Conservation (phyloP, 352 stramenopile species). For the Phytophthora multivora region DNA sequence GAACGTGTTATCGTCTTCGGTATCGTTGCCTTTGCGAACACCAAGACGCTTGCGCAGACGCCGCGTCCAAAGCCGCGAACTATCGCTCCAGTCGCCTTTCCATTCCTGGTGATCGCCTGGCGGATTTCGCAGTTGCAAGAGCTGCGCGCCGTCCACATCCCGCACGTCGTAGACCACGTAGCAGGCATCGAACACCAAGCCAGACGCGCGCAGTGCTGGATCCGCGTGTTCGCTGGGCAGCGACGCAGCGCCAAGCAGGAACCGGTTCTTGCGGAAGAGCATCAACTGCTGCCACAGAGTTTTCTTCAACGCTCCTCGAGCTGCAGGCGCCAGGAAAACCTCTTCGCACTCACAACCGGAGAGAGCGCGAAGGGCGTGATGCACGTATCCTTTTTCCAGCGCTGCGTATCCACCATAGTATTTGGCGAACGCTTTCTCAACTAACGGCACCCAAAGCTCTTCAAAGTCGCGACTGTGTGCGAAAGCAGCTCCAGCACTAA, state of each 20-base stretch:
- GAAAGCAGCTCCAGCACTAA: conserved; percentile 83
- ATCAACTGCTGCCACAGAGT: conserved; percentile 92
- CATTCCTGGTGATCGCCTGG: conserved; percentile 92
- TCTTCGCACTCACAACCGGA: conserved; percentile 90
- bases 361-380: conserved; percentile 88
- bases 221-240: conserved; percentile 86
- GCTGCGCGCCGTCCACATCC: conserved; percentile 81
- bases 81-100: conserved; percentile 94
- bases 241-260: conserved; percentile 91
- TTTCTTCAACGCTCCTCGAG: conserved; percentile 85
- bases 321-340: conserved; percentile 84
- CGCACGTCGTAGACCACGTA: conserved; percentile 93
- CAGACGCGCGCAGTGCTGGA: conserved; percentile 88
- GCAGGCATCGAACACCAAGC: conserved; percentile 90
- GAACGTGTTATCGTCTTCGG: conserved; percentile 92
- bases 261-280: conserved; percentile 85
- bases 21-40: conserved; percentile 63
- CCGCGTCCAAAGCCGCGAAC: conserved; percentile 90
- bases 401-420: conserved; percentile 90
- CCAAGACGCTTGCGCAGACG: conserved; percentile 83
- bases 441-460: conserved; percentile 92
- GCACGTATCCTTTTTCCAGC: conserved; percentile 89
- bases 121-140: conserved; percentile 92
- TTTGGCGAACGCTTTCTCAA: conserved; percentile 94
- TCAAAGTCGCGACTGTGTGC: conserved; percentile 88